Conservation (phyloP, 1,139 yeast species). For the Entelexis sorbosivorans region DNA sequence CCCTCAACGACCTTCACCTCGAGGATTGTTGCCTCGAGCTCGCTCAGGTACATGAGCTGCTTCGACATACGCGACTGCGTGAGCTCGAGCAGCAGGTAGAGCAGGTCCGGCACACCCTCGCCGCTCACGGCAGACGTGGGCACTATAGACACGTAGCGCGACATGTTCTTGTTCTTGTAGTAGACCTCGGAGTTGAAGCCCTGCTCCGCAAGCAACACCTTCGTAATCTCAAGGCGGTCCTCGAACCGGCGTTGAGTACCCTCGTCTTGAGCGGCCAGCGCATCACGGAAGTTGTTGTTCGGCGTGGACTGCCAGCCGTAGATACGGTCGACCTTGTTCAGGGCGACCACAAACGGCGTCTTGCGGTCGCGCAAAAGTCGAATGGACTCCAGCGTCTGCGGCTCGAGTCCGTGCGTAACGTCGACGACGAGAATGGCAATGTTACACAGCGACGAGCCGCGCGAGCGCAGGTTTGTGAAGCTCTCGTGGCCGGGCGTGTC, state of each 20-base stretch:
- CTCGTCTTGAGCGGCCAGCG: constrained; percentile 66
- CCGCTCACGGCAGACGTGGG: constrained; percentile 99
- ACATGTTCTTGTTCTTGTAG: constrained; percentile 84
- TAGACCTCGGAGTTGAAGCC: constrained; percentile 96
- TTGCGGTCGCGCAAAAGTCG: constrained; percentile 86
- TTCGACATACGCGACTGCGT: constrained; percentile 98
- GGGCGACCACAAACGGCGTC: constrained; percentile 94
- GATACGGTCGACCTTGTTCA: constrained; percentile 93
- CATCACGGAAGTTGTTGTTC: constrained; percentile 91
- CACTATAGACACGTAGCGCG: constrained; percentile 88
- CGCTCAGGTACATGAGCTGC: constrained; percentile 90
- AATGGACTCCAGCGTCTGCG: constrained; percentile 90
- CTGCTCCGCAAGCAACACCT: constrained; percentile 90
- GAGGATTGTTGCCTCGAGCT: constrained; percentile 88
- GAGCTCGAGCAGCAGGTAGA: constrained; percentile 87
- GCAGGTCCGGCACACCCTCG: constrained; percentile 98
- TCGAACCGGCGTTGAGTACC: constrained; percentile 89
- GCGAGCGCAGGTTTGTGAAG: constrained; percentile 89
- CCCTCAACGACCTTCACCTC: constrained; percentile 99
- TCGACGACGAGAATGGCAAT: constrained; percentile 97
- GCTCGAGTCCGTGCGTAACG: constrained; percentile 98
- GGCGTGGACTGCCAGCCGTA: constrained; percentile 89
- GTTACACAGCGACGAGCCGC: constrained; percentile 98
- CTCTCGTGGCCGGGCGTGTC: constrained; percentile 99
- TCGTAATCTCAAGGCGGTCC: constrained; percentile 73